Evolutionary conservation across 139 green algal species (phyloP), one percentile per base, ranked within the genome.

Genomic region (Pseudopediastrum boryanum): DNA sequence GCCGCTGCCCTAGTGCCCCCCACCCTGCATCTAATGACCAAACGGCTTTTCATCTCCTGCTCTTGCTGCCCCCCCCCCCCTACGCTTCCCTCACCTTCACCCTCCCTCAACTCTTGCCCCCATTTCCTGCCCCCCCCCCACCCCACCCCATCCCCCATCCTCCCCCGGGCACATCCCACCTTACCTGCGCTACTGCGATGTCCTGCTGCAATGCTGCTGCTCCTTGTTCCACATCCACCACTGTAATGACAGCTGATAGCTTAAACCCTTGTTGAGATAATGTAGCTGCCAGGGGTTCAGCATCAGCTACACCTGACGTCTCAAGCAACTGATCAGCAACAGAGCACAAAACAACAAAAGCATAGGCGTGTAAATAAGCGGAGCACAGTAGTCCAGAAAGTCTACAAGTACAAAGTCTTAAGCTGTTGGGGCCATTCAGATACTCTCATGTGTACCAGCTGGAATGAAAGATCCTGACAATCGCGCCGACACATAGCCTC

Each of bases 221-320:
- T 12, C 81, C 82, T 43, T 75, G 79, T 44, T 90, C 85, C 2
- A 76, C 85, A 62, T 90, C 85, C 63, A 90, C 79, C 54, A 90
- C 78, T 29, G 75, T 65, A 50, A 86, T 79, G 36, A 90, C 82
- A 4, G 27, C 51, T 9, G 85, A 77, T 67, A 91, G 79, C 19
- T 67, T 67, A 71, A 85, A 89, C 31, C 86, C 84, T 41, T 51
- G 44, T 16, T 5, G 43, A 4, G 31, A 38, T 29, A 78, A 73
- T 23, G 31, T 82, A 9, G 38, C 62, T 3, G 83, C 86, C 48
- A 91, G 71, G 6, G 84, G 79, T 16, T 73, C 84, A 38, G 84
- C 78, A 78, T 91, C 86, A 2, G 82, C 84, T 12, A 83, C 86
- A 23, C 86, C 86, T 27, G 83, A 88, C 7, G 86, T 90, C 68